phyloP scores from a whole-genome alignment of 164 flowering plant genomes.

The Stephania cephalantha region DNA sequence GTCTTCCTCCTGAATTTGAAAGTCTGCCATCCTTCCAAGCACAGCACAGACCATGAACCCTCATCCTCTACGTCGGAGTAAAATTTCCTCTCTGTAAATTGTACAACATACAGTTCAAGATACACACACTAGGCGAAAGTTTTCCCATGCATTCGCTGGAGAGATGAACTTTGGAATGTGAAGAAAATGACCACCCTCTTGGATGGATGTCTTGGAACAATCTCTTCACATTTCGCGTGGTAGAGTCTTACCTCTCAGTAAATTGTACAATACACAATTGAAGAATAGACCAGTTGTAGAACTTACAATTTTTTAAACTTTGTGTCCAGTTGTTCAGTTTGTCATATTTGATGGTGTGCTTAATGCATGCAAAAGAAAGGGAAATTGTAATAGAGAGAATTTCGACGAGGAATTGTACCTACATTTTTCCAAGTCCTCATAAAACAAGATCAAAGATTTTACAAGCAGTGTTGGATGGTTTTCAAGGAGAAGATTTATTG shows the following conservation, averaged over 20 bases:
- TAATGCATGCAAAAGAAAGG: neutral
- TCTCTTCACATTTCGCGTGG: neutral
- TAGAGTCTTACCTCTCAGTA: neutral
- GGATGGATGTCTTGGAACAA: too few relatives aligned
- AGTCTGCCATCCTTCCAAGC: constrained; percentile 48
- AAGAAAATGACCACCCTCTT: too few relatives aligned
- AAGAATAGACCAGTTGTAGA: neutral
- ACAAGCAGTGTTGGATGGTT: too few relatives aligned
- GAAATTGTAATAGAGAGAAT: too few relatives aligned
- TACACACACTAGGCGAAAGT: too few relatives aligned
- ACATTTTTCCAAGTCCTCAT: too few relatives aligned
- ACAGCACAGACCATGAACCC: constrained; percentile 59
- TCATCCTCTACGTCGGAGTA: neutral
- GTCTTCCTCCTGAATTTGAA: constrained; percentile 37
- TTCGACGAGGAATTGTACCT: too few relatives aligned
- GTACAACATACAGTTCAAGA: neutral
- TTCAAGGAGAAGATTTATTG: too few relatives aligned
- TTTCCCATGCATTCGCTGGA: too few relatives aligned
- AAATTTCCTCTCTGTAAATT: neutral
- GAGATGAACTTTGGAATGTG: too few relatives aligned
- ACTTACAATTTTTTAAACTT: neutral
- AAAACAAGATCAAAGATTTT: too few relatives aligned
- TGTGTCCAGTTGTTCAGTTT: neutral
- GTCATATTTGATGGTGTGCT: neutral
- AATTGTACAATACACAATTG: constrained; percentile 1